Base-by-base conservation (phyloP, 2,329 filamentous ascomycete species). In the Phoma sp. region DNA sequence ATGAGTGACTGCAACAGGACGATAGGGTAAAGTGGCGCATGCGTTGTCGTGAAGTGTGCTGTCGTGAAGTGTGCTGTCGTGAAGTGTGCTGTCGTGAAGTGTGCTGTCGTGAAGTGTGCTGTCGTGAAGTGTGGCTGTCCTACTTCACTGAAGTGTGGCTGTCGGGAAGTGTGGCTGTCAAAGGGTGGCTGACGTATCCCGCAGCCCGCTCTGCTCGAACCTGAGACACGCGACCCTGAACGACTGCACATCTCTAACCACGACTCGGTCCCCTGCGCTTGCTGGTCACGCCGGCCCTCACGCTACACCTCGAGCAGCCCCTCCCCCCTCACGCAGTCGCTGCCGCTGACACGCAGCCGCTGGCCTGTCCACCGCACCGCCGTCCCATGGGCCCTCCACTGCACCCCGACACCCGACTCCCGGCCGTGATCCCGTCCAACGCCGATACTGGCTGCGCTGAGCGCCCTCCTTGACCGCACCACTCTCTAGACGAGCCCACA, bases 351-450 rank as follows among this genome's bases (percentile, higher is more conserved):
- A 47, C 45, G 29, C 50, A 34, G 26, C 39, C 43, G 45, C 38
- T 34, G 45, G 42, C 47, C 37, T 32, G 42, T 11, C 30, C 21
- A 25, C 26, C 28, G 17, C 23, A 34, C 37, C 42, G 45, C 40
- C 42, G 49, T 65, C 66, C 58, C 52, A 69, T 69, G 68, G 61
- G 65, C 59, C 42, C 60, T 57, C 48, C 42, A 51, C 49, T 43
- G 60, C 65, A 66, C 66, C 56, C 63, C 59, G 49, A 57, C 59
- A 61, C 51, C 51, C 66, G 61, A 57, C 56, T 57, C 53, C 57
- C 55, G 59, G 52, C 64, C 62, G 55, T 62, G 61, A 68, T 52
- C 37, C 58, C 56, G 56, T 49, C 53, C 40, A 52, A 53, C 26
- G 39, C 49, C 54, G 42, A 58, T 29, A 49, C 23, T 50, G 47